A percentile compares a stretch with the other conserved stretches of the same genome.
Evolutionary conservation across 352 stramenopile species (phyloP).

Genomic region (Pythium diclinum): DNA sequence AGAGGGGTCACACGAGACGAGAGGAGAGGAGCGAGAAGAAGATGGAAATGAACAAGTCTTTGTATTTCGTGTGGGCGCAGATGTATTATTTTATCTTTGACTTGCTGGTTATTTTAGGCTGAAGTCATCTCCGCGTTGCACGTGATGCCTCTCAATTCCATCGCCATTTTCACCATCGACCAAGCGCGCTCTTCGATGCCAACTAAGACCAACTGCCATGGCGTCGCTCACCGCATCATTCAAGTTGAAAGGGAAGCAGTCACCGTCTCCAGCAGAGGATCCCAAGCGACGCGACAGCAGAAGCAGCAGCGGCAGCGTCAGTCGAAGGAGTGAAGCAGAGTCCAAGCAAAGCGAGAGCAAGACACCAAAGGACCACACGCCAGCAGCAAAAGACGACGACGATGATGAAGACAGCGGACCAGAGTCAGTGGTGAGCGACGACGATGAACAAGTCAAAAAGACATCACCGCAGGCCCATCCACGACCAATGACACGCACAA

Average conservation of each 20-base stretch:
- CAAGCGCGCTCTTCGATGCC: too few species aligned
- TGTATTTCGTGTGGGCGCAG: background rate
- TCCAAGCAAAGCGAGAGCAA: background rate
- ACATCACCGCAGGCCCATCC: background rate
- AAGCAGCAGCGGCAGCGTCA: slow-evolving; percentile 3
- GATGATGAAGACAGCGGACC: background rate
- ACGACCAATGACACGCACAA: background rate
- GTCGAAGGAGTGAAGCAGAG: background rate
- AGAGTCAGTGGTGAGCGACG: background rate
- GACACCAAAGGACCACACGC: background rate
- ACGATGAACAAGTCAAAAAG: background rate
- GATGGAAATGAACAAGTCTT: background rate
- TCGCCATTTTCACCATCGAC: background rate
- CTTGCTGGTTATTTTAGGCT: background rate
- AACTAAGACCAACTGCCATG: background rate
- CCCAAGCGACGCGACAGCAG: slow-evolving; percentile 5
- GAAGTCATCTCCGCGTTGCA: background rate
- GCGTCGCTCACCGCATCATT: background rate
- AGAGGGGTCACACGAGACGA: too few species aligned
- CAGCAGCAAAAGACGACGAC: background rate
- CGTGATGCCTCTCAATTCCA: background rate
- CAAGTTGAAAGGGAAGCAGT: background rate
- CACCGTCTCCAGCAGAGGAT: background rate
- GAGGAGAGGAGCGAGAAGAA: background rate
- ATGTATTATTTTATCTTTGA: background rate